Evolutionary conservation across 768 basidiomycete genomes (phyloP).

Genomic region (Leccinum pellstonianum): DNA sequence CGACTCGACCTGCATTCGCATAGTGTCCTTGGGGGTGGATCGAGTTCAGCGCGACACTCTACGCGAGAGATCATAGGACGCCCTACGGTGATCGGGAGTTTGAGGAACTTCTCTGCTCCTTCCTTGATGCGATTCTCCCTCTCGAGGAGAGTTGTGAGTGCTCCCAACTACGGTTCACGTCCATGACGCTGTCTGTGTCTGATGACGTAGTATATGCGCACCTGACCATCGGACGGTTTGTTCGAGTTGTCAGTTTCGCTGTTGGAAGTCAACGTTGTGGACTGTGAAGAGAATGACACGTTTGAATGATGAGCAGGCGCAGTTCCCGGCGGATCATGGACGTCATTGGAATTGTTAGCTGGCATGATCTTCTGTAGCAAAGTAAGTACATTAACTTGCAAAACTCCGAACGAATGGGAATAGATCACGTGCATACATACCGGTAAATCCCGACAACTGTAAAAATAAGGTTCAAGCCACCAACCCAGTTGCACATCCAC

Average conservation of each 20-base stretch:
- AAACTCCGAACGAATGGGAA: not conserved
- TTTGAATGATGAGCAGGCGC: constrained; percentile 24
- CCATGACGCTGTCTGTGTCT: constrained; percentile 5
- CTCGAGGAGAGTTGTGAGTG: constrained; percentile 64
- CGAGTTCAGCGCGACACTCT: constrained; percentile 8
- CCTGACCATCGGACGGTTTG: constrained; percentile 31
- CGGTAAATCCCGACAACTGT: constrained; percentile 32
- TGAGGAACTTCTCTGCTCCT: constrained; percentile 87
- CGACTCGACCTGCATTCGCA: constrained; percentile 69
- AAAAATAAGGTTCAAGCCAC: constrained; percentile 36
- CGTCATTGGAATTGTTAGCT: constrained; percentile 23
- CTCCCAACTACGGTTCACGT: constrained; percentile 51
- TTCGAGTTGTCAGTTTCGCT: constrained; percentile 23
- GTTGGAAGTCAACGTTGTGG: constrained; percentile 26
- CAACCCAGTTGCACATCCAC: constrained; percentile 25
- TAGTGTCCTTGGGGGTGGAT: constrained; percentile 45
- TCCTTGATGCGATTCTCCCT: constrained; percentile 84
- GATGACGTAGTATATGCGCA: constrained; percentile 12
- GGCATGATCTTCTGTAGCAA: constrained; percentile 22
- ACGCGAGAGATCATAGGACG: constrained; percentile 3
- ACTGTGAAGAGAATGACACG: constrained; percentile 33
- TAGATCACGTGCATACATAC: not conserved
- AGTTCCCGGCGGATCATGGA: constrained; percentile 24
- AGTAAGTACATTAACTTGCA: not conserved
- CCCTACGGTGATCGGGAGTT: constrained; percentile 56